Evolutionary conservation across 1,139 yeast genomes (phyloP), one percentile per base, ranked within the genome.

Genomic region (Geotrichum histeridarum): DNA sequence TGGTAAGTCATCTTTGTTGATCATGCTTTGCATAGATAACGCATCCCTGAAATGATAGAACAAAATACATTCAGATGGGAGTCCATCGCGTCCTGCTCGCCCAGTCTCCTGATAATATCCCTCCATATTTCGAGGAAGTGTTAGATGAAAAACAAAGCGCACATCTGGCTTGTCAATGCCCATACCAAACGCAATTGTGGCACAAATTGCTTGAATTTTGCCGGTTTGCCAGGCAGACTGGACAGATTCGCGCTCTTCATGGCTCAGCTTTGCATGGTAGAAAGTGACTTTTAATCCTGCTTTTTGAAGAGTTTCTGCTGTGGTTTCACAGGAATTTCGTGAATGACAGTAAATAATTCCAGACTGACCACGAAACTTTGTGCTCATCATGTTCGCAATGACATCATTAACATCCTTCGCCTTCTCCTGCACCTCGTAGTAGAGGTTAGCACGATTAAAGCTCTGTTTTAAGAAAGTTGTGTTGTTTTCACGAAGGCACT

Each of bases 61-160:
- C 78, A 93, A 77, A 14, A 87, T 79, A 71, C 98, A 93, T 58
- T 84, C 84, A 1, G 96, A 84, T 46, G 74, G 79, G 4, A 80
- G 72, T 0, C 98, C 97, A 73, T 93, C 99, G 71, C 99, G 80
- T 5, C 99, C 99, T 1, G 98, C 99, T 71, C 99, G 82, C n/a
- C 99, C 99, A 0, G 98, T 91, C 68, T 93, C 99, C 71, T 93
- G 99, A 64, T 93, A 93, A 67, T 93, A 93, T 0, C 98, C 98
- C 71, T 93, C 99, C 58, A 93, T 73, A 50, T 90, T 87, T 64
- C 96, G 75, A 0, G 99, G 98, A 37, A 93, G 75, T n/a, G 91
- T 86, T 59, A 85, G 76, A 70, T 93, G 99, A 51, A 88, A 82
- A 2, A 93, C 98, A 74, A 80, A 91, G 52, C 99, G 73, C 8